Evolutionary conservation across 1,284 basidiomycete genomes (phyloP), one percentile per base, ranked within the genome.

Genomic region (Phylloboletellus chloephorus): DNA sequence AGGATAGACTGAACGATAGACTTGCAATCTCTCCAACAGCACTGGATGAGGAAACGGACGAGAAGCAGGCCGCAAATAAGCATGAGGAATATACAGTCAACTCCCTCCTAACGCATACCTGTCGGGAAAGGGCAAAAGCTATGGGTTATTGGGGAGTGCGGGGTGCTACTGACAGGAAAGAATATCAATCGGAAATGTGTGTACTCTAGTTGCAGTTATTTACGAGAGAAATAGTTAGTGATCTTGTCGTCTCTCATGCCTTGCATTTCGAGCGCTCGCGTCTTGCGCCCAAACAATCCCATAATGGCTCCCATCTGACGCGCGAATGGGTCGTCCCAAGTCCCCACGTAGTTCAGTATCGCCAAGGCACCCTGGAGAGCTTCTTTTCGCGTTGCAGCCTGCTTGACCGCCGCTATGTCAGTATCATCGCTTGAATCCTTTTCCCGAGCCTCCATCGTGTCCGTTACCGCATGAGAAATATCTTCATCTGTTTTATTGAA

Each of bases 281-380:
- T 52, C 28, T 52, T 40, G n/a, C 40, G 43, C 15, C 51, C 51
- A 44, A 62, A 58, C 22, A 43, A 45, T 9, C 35, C 44, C 30
- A 61, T 41, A 16, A 58, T 41, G 4, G 16, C 49, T 37, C 59
- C 56, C 26, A 56, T 26, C 34, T 37, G 17, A 23, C 10, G 17
- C 4, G 24, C 23, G 19, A 19, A 36, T 13, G 17, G 16, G 7
- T 26, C 23, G 6, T 36, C 23, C 13, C 23, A 26, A 23, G 29
- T 23, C 13, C 20, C 29, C 5, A 38, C 15, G 23, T 37, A 38
- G 9, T 24, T 30, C 21, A 28, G 19, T 15, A 38, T 12, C 12
- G 15, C 20, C 16, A 31, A 7, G 2, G 15, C 20, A 30, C 19
- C 24, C 21, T 30, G 28, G 28, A 30, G n/a, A 5, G 10, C 30